Evolutionary conservation across 2,329 filamentous ascomycete species (phyloP).

Genomic region (Claviceps quebecensis): DNA sequence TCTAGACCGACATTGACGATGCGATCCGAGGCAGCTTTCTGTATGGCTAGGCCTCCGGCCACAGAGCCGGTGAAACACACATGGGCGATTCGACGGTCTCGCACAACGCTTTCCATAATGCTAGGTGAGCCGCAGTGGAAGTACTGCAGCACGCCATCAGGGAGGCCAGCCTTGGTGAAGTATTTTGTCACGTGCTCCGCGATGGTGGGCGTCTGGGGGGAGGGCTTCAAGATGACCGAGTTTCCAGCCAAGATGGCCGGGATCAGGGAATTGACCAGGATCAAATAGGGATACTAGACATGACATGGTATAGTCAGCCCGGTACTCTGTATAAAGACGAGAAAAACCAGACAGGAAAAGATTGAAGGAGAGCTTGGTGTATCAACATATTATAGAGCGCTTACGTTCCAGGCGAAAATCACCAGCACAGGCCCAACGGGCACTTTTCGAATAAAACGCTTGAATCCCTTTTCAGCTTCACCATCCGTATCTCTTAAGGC

Average conservation of each 20-base stretch:
- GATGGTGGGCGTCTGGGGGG: constrained; percentile 85
- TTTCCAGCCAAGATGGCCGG: constrained; percentile 86
- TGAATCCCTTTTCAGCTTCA: constrained; percentile 76
- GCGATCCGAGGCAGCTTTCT: constrained; percentile 70
- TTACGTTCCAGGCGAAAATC: constrained; percentile 91
- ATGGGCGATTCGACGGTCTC: constrained; percentile 60
- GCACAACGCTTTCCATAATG: constrained; percentile 65
- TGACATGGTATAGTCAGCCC: background rate
- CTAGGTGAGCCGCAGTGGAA: constrained; percentile 75
- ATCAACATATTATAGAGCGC: constrained; percentile 18
- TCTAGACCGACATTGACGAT: constrained; percentile 80
- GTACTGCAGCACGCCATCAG: constrained; percentile 73
- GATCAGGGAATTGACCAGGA: constrained; percentile 81
- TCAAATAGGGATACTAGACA: constrained; percentile 78
- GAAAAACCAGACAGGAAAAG: background rate
- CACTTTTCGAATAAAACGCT: constrained; percentile 76
- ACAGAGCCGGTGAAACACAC: constrained; percentile 94
- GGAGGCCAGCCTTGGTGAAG: constrained; percentile 69
- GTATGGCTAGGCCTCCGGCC: constrained; percentile 71
- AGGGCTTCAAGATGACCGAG: constrained; percentile 85
- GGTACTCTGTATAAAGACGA: background rate
- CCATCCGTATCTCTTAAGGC: constrained; percentile 68
- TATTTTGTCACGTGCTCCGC: constrained; percentile 69
- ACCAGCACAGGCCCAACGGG: constrained; percentile 79
- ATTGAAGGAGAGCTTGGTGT: background rate